Evolutionary conservation across 352 stramenopile species (phyloP).

Genomic region (Thalassiosira hispida): DNA sequence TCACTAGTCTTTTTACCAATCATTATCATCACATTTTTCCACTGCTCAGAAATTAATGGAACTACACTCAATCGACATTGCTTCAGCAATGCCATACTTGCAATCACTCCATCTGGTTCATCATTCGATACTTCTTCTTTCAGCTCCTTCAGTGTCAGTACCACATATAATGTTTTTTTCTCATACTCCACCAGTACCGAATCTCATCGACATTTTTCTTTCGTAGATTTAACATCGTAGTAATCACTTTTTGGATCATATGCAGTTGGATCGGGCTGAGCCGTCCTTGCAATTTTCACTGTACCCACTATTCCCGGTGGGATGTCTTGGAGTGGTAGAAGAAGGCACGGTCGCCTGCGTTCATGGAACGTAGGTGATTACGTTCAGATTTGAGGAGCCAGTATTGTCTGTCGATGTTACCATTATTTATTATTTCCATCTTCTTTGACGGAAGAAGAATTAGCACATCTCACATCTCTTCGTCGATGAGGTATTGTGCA

Average conservation of each 20-base stretch:
- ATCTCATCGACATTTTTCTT: constrained; percentile 56
- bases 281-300: constrained; percentile 36
- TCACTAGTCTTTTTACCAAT: too few relatives aligned
- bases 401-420: constrained; percentile 25
- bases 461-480: not conserved
- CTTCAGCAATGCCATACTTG: too few relatives aligned
- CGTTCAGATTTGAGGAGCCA: constrained; percentile 65
- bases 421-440: not conserved
- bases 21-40: too few relatives aligned
- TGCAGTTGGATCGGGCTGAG: constrained; percentile 52
- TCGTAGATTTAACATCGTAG: constrained; percentile 64
- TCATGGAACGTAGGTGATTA: constrained; percentile 58
- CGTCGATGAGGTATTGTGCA: not conserved
- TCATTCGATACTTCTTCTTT: too few relatives aligned
- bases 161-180: too few relatives aligned
- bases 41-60: too few relatives aligned
- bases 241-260: constrained; percentile 51
- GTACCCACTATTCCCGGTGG: constrained; percentile 50
- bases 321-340: constrained; percentile 64
- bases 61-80: too few relatives aligned
- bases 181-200: constrained; percentile 60
- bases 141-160: too few relatives aligned
- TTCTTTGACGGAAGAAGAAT: not conserved
- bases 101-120: too few relatives aligned
- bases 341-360: constrained; percentile 45